Base-by-base conservation (phyloP, 768 basidiomycete species). In the Boletus pseudopeckii region DNA sequence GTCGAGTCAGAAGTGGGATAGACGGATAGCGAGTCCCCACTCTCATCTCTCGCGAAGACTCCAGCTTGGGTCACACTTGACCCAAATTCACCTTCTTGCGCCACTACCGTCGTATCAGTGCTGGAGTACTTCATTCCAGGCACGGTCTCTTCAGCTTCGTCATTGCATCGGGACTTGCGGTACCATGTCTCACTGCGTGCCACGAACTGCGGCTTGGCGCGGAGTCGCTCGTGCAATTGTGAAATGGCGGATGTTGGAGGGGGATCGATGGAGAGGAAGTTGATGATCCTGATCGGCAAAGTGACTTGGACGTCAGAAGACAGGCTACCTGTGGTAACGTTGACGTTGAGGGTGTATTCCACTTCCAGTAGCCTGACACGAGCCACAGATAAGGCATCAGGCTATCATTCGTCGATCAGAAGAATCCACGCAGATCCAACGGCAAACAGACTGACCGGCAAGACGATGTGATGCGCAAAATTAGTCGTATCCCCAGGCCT, bases 191-290 rank as follows among this genome's bases (percentile, higher is more conserved):
- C 58, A 42, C 56, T 65, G 41, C 62, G 63, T 14, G 14, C n/a
- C n/a, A 56, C 57, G 3, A 60, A 49, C 34, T 65, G 63, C 2
- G 67, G 65, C 50, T 64, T 69, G 22, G 53, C 56, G 13, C 54
- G 60, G 7, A 67, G 60, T 17, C 57, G 55, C 14, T 48, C 58
- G 7, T 60, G 56, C 34, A 58, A 36, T 11, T 61, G 62, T 37
- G 61, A 61, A n/a, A 68, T 52, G 38, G 68, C 60, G 36, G 59
- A 64, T 39, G 66, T 72, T 36, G 85, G 85, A 13, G 86, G 87
- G 20, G 91, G 90, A 67, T 95, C 91, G 57, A 97, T 75, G 13
- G 92, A 94, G 28, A 93, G 71, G 71, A 91, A 90, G 65, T 87
- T 93, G 73, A 93, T 76, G 61, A 95, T 81, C 17, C 79, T 77